A percentile compares a stretch with the other conserved stretches of the same genome.
phyloP scores from a whole-genome alignment of 345 rosid species.

The Arabidopsis thaliana region TAIR10.1 NC_003071.7:13100501-13101000 shows the following conservation, averaged over 20 bases:
- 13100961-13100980: neutral
- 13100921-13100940: neutral
- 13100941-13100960: neutral
- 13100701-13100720: slow-evolving; percentile 26
- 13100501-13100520: slow-evolving; percentile 46
- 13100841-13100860: neutral
- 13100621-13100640: slow-evolving; percentile 60
- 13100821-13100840: neutral
- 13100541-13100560: slow-evolving; percentile 55
- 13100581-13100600: slow-evolving; percentile 43
- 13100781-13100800: slow-evolving; percentile 53
- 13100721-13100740: slow-evolving; percentile 41
- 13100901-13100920: neutral
- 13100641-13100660: slow-evolving; percentile 55
- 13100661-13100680: slow-evolving; percentile 41
- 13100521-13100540: slow-evolving; percentile 58
- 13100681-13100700: slow-evolving; percentile 48
- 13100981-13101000: slow-evolving; percentile 63
- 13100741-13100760: slow-evolving; percentile 57
- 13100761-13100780: slow-evolving; percentile 51
- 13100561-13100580: slow-evolving; percentile 42
- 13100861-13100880: neutral
- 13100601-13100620: slow-evolving; percentile 37
- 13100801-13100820: slow-evolving; percentile 51
- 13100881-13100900: neutral